Base-by-base conservation (phyloP, 768 basidiomycete genomes). In the Neoboletus subvelutipes region DNA sequence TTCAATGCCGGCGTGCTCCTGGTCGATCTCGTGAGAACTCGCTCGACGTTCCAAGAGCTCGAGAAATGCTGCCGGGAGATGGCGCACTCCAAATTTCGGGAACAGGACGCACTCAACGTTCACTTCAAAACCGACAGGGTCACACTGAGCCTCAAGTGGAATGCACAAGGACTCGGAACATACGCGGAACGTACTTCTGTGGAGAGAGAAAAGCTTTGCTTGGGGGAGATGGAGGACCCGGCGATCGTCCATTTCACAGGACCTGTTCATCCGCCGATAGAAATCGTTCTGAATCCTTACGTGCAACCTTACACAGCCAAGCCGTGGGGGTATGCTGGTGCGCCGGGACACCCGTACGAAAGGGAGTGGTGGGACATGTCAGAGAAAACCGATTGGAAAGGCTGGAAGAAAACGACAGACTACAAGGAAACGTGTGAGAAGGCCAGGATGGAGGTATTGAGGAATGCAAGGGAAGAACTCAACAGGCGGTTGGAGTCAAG, bases 1-100 rank as follows among this genome's bases (percentile, higher is more conserved):
- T 84, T 84, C 73, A 85, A 84, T 42, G 78, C 81, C 0, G 83
- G 83, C 0, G 80, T 85, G 12, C 59, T 85, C 52, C 67, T 84
- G 11, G 56, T 84, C 56, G 78, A 84, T 67, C 69, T 84, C 36
- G 67, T 78, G 0, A 69, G 68, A 37, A 64, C 75, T 11, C 71
- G 83, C 15, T 39, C 34, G 20, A 53, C 48, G 4, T 24, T 73
- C 3, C 46, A 41, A 5, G 69, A 64, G 1, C 69, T 83, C 41
- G 55, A 63, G 24, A 55, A 52, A 20, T 33, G 69, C 31, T 73
- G 65, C 17, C 46, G 39, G 39, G 50, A 58, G 42, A 73, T 73
- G 72, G 59, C 47, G 37, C 48, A 71, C 11, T 62, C 76, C 3
- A 67, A 45, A 31, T 78, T 70, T 59, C 63, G 59, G 2, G 83